Evolutionary conservation across 352 stramenopile genomes (phyloP).

Genomic region (Lagenidium giganteum): DNA sequence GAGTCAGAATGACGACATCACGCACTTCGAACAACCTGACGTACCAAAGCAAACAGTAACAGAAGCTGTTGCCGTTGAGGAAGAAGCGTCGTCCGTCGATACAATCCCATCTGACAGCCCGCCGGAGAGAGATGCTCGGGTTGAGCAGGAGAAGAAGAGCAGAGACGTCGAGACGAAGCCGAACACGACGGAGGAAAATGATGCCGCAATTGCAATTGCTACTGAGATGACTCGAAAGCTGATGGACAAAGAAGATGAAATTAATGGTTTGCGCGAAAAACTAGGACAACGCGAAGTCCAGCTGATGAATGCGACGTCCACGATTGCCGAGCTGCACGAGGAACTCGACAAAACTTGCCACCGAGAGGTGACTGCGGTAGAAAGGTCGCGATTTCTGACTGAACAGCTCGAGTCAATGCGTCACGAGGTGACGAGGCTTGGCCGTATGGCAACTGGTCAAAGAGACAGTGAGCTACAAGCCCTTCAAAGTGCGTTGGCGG

Average conservation of each 20-base stretch:
- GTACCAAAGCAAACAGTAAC: too few species aligned
- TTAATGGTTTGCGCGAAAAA: constrained; percentile 20
- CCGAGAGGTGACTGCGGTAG: constrained; percentile 42
- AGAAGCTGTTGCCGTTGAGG: too few species aligned
- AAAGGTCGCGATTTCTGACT: constrained; percentile 34
- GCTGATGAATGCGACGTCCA: constrained; percentile 41
- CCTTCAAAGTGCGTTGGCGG: constrained; percentile 41
- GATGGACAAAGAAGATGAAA: constrained; percentile 3
- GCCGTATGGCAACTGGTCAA: constrained; percentile 23
- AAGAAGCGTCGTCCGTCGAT: too few species aligned
- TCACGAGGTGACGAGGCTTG: constrained; percentile 34
- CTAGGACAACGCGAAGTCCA: constrained; percentile 42
- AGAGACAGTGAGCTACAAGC: constrained; percentile 35
- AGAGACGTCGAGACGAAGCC: too few species aligned
- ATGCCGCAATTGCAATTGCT: not conserved
- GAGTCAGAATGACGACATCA: too few species aligned
- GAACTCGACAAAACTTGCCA: constrained; percentile 57
- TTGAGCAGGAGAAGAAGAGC: too few species aligned
- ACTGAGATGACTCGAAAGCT: too few species aligned
- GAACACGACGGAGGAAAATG: too few species aligned
- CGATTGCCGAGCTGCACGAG: constrained; percentile 51
- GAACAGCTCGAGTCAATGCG: constrained; percentile 51
- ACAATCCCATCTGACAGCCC: too few species aligned
- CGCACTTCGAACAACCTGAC: too few species aligned
- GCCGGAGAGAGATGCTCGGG: too few species aligned